These are phyloP conservation scores for Picea sitchensis DNA, from an alignment of 75 land plant genomes.

Conservation along the genomic window DNA sequence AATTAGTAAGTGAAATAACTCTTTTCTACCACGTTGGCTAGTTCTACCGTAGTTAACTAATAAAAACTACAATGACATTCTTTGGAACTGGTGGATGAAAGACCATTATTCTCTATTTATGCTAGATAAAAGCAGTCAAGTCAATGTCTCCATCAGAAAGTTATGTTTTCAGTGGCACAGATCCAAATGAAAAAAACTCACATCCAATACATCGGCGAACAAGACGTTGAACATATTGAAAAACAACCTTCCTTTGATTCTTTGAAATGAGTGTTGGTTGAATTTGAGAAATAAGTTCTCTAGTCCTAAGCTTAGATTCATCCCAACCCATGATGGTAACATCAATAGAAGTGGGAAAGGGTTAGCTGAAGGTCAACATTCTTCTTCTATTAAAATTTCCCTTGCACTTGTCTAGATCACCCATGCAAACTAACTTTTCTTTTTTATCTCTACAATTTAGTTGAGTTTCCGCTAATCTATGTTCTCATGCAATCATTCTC, in stretches of 20 bases:
- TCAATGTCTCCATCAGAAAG: no score
- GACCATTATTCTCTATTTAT: no score
- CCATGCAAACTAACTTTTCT: background rate
- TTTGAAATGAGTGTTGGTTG: background rate
- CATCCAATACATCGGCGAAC: slow-evolving; percentile 7
- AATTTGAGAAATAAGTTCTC: slow-evolving; percentile 2
- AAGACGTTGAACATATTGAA: slow-evolving; percentile 3
- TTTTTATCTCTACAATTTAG: background rate
- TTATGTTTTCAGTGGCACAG: no score
- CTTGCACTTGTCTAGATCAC: slow-evolving; percentile 2
- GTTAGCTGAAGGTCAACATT: background rate
- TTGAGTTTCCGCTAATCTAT: background rate
- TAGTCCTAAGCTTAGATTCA: background rate
- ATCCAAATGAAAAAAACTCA: background rate
- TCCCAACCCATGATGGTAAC: background rate
- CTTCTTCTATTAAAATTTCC: background rate
- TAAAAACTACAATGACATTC: no score
- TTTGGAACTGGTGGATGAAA: no score
- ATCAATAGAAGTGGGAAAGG: background rate
- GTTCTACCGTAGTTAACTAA: no score
- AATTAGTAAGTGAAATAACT: no score
- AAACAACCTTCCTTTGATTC: background rate
- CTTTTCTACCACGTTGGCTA: no score
- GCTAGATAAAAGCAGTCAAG: no score
- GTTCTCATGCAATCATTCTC: background rate